These are phyloP conservation scores for Lepidium aucheri DNA, from an alignment of 345 rosid genomes.

Conservation along the genomic window DNA sequence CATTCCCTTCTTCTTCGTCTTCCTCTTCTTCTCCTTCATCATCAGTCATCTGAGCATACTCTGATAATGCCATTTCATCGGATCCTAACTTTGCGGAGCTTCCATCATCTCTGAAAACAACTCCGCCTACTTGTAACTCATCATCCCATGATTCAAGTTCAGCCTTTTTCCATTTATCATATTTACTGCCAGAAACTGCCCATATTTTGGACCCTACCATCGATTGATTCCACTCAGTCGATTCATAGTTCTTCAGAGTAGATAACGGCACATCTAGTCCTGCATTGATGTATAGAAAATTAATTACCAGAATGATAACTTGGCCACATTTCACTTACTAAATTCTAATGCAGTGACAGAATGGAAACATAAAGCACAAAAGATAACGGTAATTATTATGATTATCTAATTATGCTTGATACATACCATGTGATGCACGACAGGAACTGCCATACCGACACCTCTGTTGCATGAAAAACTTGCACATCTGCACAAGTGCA, in stretches of 20 bases:
- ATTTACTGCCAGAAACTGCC: constrained; percentile 55
- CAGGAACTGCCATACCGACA: constrained; percentile 92
- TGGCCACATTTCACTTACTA: background rate
- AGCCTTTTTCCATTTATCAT: constrained; percentile 69
- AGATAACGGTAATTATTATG: background rate
- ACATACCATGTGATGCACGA: constrained; percentile 93
- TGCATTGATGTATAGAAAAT: constrained; percentile 25
- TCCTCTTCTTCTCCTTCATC: constrained; percentile 34
- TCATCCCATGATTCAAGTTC: constrained; percentile 94
- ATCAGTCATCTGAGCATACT: constrained; percentile 48
- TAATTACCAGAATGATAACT: constrained; percentile 6
- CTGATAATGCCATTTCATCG: constrained; percentile 51
- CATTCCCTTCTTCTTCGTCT: constrained; percentile 47
- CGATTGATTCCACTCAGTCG: constrained; percentile 61
- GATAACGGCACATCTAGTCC: constrained; percentile 76
- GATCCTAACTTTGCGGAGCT: constrained; percentile 50
- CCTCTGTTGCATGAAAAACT: constrained; percentile 91
- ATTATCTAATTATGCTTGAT: background rate
- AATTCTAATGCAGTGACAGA: background rate
- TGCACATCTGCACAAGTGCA: constrained; percentile 86
- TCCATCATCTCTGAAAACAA: constrained; percentile 70
- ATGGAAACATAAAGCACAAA: background rate
- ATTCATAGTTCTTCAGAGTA: constrained; percentile 55
- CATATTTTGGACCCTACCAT: constrained; percentile 77
- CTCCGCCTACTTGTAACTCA: constrained; percentile 45